A percentile compares a stretch with the other conserved stretches of the same genome.
Conservation (phyloP, 192 early-diverging fungal species). For the Coemansia sp. region DNA sequence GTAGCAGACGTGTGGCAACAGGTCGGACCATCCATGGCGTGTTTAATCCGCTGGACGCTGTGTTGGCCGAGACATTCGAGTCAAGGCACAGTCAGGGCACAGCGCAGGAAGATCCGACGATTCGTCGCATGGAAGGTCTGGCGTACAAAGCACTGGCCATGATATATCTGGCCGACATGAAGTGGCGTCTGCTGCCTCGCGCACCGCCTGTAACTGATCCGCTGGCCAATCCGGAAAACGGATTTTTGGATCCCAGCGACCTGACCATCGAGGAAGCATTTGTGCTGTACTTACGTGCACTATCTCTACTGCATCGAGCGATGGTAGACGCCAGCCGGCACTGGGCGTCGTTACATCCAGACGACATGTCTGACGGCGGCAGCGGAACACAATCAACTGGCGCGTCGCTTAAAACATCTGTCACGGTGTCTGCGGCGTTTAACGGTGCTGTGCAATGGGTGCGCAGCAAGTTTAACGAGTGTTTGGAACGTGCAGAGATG, state of each 20-base stretch:
- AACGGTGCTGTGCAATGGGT: slow-evolving; percentile 86
- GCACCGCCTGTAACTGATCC: slow-evolving; percentile 21
- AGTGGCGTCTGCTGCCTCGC: slow-evolving; percentile 43
- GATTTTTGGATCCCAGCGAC: slow-evolving; percentile 32
- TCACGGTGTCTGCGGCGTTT: slow-evolving; percentile 43
- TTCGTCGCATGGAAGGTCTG: slow-evolving; percentile 67
- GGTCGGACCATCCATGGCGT: slow-evolving; percentile 12
- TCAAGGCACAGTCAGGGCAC: slow-evolving; percentile 34
- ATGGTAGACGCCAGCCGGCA: slow-evolving; percentile 58
- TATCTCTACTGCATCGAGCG: slow-evolving; percentile 63
- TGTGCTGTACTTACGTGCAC: slow-evolving; percentile 66
- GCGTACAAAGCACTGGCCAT: slow-evolving; percentile 73
- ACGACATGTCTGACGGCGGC: neutral
- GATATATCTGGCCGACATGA: slow-evolving; percentile 60
- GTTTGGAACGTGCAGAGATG: slow-evolving; percentile 77
- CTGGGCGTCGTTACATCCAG: slow-evolving; percentile 34
- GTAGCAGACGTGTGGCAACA: neutral
- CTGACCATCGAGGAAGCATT: slow-evolving; percentile 65
- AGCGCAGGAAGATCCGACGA: slow-evolving; percentile 53
- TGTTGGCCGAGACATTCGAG: slow-evolving; percentile 49
- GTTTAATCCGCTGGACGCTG: slow-evolving; percentile 44
- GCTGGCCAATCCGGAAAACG: slow-evolving; percentile 30
- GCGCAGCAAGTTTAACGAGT: slow-evolving; percentile 86
- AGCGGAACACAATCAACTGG: neutral
- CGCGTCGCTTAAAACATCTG: slow-evolving; percentile 8